Base-by-base conservation (phyloP, 163 green algal species). In the Scenedesmus sp. region DNA sequence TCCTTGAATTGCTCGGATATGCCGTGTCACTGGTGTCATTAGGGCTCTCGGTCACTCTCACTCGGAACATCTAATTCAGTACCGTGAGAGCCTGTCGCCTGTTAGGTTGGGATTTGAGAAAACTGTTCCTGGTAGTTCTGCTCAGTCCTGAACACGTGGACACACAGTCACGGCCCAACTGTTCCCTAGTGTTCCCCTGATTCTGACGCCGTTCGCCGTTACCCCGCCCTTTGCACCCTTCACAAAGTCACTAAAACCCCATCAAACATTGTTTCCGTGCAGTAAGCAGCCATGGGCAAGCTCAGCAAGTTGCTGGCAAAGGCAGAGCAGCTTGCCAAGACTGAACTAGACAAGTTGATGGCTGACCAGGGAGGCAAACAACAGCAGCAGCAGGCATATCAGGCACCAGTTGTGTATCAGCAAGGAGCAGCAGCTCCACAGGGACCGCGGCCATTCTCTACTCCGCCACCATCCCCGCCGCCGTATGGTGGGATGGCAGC, bases 271-370 rank as follows among this genome's bases (percentile, higher is more conserved):
- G 7, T 13, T 9, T 13, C 74, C 9, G 6, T 34, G 52, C 46
- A 85, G 55, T 4, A 23, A 34, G 64, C 46, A 82, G 59, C 23
- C 86, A 90, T 90, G 86, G 86, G 86, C 66, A 90, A 90, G 70
- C 46, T 90, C 52, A 56, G 13, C 52, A 84, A 90, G 64, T 34
- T 90, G 52, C 20, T 83, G 52, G 54, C 66, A 7, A 90, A 90
- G 67, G 86, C 86, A 18, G 86, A 90, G 67, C 15, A 83, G 86
- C 67, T 90, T 15, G 86, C 86, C 10, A 64, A 34, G 7, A 66
- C 52, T 20, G 52, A 82, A 26, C 64, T 90, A 26, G 86, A 66
- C 15, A 90, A 90, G 66, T 4, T 83, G 54, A 26, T 84, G 23
- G 64, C 18, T 16, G 56, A 54, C 26, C 54, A 88, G 54, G 76